Conservation (phyloP, 202 grass and related monocot species). For the Digitaria exilis region DNA sequence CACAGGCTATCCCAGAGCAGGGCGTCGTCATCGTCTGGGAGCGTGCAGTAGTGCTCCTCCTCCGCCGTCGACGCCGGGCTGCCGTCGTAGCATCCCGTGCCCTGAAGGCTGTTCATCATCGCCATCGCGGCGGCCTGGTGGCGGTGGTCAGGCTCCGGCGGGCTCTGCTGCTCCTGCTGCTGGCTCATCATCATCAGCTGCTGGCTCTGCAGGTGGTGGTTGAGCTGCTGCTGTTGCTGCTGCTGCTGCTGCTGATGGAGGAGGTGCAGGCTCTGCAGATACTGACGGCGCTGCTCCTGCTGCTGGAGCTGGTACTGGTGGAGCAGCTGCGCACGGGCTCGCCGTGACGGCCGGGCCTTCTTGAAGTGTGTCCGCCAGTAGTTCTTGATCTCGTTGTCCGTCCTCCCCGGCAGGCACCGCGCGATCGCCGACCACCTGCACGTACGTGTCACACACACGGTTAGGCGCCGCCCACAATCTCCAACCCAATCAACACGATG, state of each 20-base stretch:
- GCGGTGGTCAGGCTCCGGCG: slow-evolving; percentile 34
- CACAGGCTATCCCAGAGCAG: slow-evolving; percentile 62
- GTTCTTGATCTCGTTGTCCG: slow-evolving; percentile 96
- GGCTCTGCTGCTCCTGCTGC: slow-evolving; percentile 28
- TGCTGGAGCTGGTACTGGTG: slow-evolving; percentile 56
- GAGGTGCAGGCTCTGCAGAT: slow-evolving; percentile 34
- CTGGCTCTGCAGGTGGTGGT: background rate
- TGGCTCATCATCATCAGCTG: background rate
- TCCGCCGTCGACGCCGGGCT: background rate
- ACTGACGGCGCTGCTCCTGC: slow-evolving; percentile 43
- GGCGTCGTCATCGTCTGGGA: slow-evolving; percentile 38
- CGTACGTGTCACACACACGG: background rate
- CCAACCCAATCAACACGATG: background rate
- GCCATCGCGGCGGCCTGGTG: slow-evolving; percentile 1
- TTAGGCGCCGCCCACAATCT: slow-evolving; percentile 45
- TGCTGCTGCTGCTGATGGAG: slow-evolving; percentile 37
- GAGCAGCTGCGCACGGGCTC: slow-evolving; percentile 63
- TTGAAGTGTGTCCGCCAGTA: slow-evolving; percentile 94
- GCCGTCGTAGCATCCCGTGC: slow-evolving; percentile 4
- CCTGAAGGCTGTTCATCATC: slow-evolving; percentile 27
- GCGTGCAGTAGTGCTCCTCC: background rate
- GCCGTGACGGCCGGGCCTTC: slow-evolving; percentile 65
- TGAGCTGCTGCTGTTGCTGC: background rate
- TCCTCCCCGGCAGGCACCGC: slow-evolving; percentile 76
- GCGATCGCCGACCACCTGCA: slow-evolving; percentile 84